Conservation (phyloP, 2,329 filamentous ascomycete species). For the Aureobasidium zeae region DNA sequence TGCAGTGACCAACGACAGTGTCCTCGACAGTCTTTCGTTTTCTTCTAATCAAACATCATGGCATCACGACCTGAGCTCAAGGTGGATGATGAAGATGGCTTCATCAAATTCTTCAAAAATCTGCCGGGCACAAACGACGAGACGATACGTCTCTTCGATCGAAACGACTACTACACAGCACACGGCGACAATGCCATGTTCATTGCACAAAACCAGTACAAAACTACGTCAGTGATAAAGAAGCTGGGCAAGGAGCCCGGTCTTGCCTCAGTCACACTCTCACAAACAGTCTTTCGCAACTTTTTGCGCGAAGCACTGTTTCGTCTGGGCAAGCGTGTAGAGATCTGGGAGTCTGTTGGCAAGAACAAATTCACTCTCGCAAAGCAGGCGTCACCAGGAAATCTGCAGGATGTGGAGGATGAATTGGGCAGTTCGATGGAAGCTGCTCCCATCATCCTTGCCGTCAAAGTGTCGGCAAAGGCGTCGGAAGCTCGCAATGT, state of each 20-base stretch:
- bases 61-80: slow-evolving; percentile 49
- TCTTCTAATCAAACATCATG: too few relatives aligned
- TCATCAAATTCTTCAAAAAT: slow-evolving; percentile 94
- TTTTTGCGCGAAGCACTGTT: slow-evolving; percentile 93
- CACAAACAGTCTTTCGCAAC: slow-evolving; percentile 86
- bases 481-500: slow-evolving; percentile 76
- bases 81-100: slow-evolving; percentile 92
- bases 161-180: slow-evolving; percentile 92
- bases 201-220: slow-evolving; percentile 80
- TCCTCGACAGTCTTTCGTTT: too few relatives aligned
- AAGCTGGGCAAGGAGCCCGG: slow-evolving; percentile 80
- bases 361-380: slow-evolving; percentile 85
- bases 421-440: slow-evolving; percentile 82
- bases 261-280: slow-evolving; percentile 89
- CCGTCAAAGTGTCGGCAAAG: slow-evolving; percentile 87
- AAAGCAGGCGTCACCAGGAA: slow-evolving; percentile 82
- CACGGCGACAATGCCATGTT: slow-evolving; percentile 77
- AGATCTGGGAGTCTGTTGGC: slow-evolving; percentile 73
- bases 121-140: slow-evolving; percentile 62
- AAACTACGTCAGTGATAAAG: slow-evolving; percentile 89
- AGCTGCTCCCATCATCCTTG: slow-evolving; percentile 84
- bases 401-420: slow-evolving; percentile 93
- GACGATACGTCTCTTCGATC: slow-evolving; percentile 84
- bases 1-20: too few relatives aligned
- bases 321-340: slow-evolving; percentile 78